Evolutionary conservation across 1,284 basidiomycete genomes (phyloP).

Genomic region (Polyporus tsugae): DNA sequence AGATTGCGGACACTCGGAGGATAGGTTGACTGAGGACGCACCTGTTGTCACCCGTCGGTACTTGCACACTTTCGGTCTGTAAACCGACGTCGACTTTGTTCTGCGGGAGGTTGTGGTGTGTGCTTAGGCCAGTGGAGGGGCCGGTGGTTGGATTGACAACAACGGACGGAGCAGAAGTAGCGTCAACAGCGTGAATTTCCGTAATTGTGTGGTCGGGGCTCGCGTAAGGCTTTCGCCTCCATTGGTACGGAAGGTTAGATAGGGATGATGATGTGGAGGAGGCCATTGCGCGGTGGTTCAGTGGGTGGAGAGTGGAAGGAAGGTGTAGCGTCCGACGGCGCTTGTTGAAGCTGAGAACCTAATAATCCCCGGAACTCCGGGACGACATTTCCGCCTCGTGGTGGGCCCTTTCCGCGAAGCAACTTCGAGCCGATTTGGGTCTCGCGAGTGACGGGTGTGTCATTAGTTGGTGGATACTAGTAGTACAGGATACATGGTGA

Average conservation of each 20-base stretch:
- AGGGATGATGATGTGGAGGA: neutral
- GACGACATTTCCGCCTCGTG: neutral
- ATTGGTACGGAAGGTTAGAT: neutral
- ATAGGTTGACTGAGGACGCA: neutral
- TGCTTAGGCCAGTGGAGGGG: neutral
- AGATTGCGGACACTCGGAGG: neutral
- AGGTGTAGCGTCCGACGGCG: neutral
- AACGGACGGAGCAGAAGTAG: neutral
- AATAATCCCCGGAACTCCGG: neutral
- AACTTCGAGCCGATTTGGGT: neutral
- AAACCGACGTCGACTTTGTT: neutral
- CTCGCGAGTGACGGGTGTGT: neutral
- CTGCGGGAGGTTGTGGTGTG: neutral
- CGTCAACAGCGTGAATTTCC: neutral
- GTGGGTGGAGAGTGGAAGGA: neutral
- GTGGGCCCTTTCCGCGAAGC: neutral
- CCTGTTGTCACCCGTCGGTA: neutral
- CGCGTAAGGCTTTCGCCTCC: neutral
- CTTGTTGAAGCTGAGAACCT: neutral
- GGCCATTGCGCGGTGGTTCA: neutral
- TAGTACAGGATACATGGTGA: neutral
- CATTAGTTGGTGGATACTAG: neutral
- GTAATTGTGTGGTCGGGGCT: neutral
- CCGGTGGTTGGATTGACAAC: neutral
- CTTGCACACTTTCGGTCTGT: neutral